A percentile compares a stretch with the other conserved stretches of the same genome.
Conservation (phyloP, 768 basidiomycete genomes). For the Phylloporus sp. region DNA sequence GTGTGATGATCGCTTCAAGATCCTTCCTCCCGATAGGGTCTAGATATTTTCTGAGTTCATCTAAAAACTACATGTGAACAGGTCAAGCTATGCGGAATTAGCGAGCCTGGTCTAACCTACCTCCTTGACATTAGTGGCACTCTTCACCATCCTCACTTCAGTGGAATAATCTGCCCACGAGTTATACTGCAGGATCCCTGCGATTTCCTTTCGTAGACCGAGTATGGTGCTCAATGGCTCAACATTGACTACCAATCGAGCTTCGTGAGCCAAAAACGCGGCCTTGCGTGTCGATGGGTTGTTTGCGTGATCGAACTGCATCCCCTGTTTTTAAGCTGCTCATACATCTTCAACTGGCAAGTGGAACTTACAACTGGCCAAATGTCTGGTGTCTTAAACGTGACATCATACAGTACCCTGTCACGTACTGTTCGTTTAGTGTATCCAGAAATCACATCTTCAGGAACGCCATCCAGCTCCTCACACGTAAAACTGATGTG, state of each 20-base stretch:
- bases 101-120: conserved; percentile 34
- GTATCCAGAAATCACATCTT: conserved; percentile 77
- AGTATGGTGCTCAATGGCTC: conserved; percentile 66
- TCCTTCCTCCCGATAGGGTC: conserved; percentile 75
- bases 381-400: conserved; percentile 81
- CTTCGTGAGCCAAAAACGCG: conserved; percentile 67
- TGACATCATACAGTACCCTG: conserved; percentile 64
- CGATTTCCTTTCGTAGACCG: conserved; percentile 65
- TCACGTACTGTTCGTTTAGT: conserved; percentile 54
- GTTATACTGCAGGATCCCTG: conserved; percentile 63
- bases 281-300: conserved; percentile 62
- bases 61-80: conserved; percentile 56
- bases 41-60: conserved; percentile 70
- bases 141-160: conserved; percentile 84
- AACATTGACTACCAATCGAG: conserved; percentile 63
- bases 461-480: conserved; percentile 78
- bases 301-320: conserved; percentile 83
- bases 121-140: conserved; percentile 53
- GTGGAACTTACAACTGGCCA: conserved; percentile 58
- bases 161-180: conserved; percentile 85
- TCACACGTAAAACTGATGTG: conserved; percentile 61
- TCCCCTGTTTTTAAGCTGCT: too few species aligned
- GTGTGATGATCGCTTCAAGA: conserved; percentile 59
- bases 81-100: not conserved
- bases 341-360: not conserved